Evolutionary conservation across 495 filamentous ascomycete genomes (phyloP), one percentile per base, ranked within the genome.

Genomic region (Hyphodiscus hymeniophilus): DNA sequence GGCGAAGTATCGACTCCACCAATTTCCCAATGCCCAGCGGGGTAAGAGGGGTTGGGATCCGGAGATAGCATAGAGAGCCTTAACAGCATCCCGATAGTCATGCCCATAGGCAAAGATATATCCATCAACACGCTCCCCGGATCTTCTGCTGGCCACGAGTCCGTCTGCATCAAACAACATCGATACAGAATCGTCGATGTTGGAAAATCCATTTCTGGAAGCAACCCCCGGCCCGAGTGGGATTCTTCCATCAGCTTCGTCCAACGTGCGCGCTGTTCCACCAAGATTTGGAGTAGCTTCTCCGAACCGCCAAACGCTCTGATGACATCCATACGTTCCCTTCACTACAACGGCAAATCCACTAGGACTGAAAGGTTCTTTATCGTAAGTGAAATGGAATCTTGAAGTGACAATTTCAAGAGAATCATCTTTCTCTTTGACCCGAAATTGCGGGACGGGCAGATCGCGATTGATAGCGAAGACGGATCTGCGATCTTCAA

Each of bases 1-100:
- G 1, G 63, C 64, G 54, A 80, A 68, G 55, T 80, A 81, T 10
- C 77, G 65, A 21, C 72, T 76, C 76, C 76, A 81, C 77, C 77
- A 81, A 50, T 81, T 81, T 0, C 77, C 77, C n/a, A 81, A 59
- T 0, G 70, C 64, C 63, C 66, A 81, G 8, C 76, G 68, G 0
- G 77, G 77, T 3, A 81, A 57, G 4, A 75, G 23, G 7, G 77
- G 76, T 54, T 79, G 76, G 4, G 54, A 58, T 3, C 77, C 77
- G 0, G 76, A 79, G 3, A 81, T 40, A 5, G 65, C 64, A 57
- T 77, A 79, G 20, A 77, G 72, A 21, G 70, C 73, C 46, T 68
- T 67, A 47, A 81, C 68, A 21, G 77, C 76, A 5, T 61, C 68
- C 41, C 63, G 64, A 58, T 76, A 74, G 38, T 78, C 73, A 43